Evolutionary conservation across 2,329 filamentous ascomycete species (phyloP), one percentile per base, ranked within the genome.

Genomic region (Neofusicoccum laricinum): DNA sequence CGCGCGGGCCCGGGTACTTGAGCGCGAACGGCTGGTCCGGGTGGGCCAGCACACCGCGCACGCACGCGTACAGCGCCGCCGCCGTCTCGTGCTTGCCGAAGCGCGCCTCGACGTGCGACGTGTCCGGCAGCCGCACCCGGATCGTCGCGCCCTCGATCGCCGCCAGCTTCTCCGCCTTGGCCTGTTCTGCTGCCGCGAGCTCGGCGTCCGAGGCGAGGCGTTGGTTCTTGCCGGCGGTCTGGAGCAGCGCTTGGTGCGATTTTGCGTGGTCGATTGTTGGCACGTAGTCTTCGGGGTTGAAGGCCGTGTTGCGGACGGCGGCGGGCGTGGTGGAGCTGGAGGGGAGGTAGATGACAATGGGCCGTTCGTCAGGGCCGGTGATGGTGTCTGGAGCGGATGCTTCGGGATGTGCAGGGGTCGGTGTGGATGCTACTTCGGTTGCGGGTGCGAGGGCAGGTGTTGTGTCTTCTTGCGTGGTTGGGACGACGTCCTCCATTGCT

Each of bases 91-190:
- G 75, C 19, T 87, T 86, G 1, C 82, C 84, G 68, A 96, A 87
- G n/a, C 83, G 84, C 78, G 89, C 89, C 59, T 92, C 86, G 36
- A 93, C 86, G 61, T 89, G 88, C 64, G 88, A 90, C 69, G 93
- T 91, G 73, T 98, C 93, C 0, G 94, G 94, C 70, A 97, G 93
- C 30, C 93, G 90, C 55, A 97, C 85, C 68, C 91, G 92, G 67
- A 98, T 83, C 32, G 87, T 84, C 36, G 96, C 85, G 36, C 86
- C 85, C 21, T 74, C 68, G 66, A 93, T 83, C 4, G 85, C 83
- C 4, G 88, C 84, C 1, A 93, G 80, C 67, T 83, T 88, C 34
- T 88, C 87, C 51, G 86, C 85, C 61, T 89, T 87, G 21, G 86
- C 88, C 4, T 85, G 82, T 38, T 87, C 88, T 68, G 88, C 87